These are phyloP conservation scores for Wilcoxina mikolae DNA, from an alignment of 495 filamentous ascomycete genomes.

Conservation along the genomic window DNA sequence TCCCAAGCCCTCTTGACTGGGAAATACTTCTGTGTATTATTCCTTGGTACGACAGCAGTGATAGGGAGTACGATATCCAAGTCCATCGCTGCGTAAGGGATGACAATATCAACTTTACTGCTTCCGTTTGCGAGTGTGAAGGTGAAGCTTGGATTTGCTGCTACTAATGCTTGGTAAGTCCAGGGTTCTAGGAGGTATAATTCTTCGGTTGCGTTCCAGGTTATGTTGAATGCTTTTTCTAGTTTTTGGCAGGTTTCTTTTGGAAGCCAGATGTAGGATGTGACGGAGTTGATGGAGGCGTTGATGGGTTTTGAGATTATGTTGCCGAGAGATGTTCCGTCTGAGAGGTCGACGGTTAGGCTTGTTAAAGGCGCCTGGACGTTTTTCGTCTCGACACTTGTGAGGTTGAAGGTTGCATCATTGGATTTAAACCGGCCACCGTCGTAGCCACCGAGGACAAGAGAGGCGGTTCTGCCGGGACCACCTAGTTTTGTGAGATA, in stretches of 20 bases:
- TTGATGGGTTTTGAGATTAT: not conserved
- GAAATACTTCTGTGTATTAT: conserved; percentile 42
- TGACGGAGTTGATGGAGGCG: not conserved
- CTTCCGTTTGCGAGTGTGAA: conserved; percentile 5
- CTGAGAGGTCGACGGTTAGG: not conserved
- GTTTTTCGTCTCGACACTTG: not conserved
- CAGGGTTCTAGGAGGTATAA: conserved; percentile 35
- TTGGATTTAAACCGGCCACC: not conserved
- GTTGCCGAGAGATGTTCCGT: not conserved
- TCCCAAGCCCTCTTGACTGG: conserved; percentile 40
- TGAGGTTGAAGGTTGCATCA: not conserved
- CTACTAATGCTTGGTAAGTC: conserved; percentile 21
- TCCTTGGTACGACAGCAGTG: conserved; percentile 13
- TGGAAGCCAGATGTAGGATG: not conserved
- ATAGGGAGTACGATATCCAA: conserved; percentile 44
- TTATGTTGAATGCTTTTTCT: not conserved
- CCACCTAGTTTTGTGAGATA: not conserved
- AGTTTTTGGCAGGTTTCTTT: not conserved
- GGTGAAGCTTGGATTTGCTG: not conserved
- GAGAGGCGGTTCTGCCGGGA: not conserved
- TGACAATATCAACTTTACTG: conserved; percentile 42
- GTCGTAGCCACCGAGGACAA: not conserved
- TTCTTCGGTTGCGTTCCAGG: not conserved
- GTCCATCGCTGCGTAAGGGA: conserved; percentile 51
- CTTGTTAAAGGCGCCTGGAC: not conserved